phyloP scores from a whole-genome alignment of 2,329 filamentous ascomycete genomes.

The Xylaria sp. region DNA sequence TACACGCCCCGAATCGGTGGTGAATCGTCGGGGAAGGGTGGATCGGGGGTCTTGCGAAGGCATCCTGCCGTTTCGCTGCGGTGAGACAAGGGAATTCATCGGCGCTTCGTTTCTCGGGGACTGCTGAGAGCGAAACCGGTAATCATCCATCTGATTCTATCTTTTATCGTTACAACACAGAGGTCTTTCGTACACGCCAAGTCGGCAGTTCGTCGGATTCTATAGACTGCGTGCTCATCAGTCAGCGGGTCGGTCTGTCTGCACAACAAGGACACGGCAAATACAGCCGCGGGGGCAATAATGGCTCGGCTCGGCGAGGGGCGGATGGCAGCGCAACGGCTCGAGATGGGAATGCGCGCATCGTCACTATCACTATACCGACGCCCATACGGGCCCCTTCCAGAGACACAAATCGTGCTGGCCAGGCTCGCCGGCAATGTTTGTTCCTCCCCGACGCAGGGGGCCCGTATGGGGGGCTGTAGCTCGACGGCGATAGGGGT shows the following conservation, averaged over 20 bases:
- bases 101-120: conserved; percentile 80
- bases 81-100: conserved; percentile 79
- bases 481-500: conserved; percentile 6
- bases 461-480: conserved; percentile 2
- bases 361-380: conserved; percentile 35
- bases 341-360: conserved; percentile 36
- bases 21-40: conserved; percentile 89
- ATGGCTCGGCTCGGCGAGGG: conserved; percentile 30
- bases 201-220: conserved; percentile 51
- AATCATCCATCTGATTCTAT: conserved; percentile 75
- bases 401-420: conserved; percentile 41
- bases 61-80: conserved; percentile 75
- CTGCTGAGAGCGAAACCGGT: conserved; percentile 81
- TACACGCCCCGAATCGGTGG: conserved; percentile 87
- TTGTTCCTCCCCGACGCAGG: conserved; percentile 25
- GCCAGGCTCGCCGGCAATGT: conserved; percentile 41
- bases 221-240: conserved; percentile 51
- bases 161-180: conserved; percentile 54
- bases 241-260: conserved; percentile 26
- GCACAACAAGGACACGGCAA: neutral
- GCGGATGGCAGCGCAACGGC: conserved; percentile 25
- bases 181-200: conserved; percentile 56
- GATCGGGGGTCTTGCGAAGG: conserved; percentile 76
- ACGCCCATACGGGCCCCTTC: conserved; percentile 35
- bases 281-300: conserved; percentile 13